Evolutionary conservation across 805 yeast genomes (phyloP).

Genomic region (Candida ortonii): DNA sequence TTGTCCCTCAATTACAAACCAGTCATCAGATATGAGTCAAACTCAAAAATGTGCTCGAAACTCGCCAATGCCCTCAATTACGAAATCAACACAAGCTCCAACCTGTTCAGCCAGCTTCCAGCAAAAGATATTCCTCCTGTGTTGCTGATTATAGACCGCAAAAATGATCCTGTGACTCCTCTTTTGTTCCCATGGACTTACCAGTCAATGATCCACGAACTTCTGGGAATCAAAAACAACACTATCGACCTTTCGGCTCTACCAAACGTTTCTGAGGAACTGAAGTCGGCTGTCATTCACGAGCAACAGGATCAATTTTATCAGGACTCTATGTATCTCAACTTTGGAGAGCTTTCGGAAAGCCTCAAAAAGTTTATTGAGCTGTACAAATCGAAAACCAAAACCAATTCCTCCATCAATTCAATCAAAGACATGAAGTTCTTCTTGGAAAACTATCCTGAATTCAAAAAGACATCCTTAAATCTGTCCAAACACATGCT

Average conservation of each 20-base stretch:
- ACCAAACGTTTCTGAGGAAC: conserved; percentile 55
- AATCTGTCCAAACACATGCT: conserved; percentile 92
- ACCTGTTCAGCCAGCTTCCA: conserved; percentile 66
- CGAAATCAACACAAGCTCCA: conserved; percentile 52
- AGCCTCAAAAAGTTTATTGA: conserved; percentile 80
- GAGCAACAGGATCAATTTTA: conserved; percentile 75
- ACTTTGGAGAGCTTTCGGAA: conserved; percentile 94
- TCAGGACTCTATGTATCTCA: conserved; percentile 75
- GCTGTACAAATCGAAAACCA: conserved; percentile 76
- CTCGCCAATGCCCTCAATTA: conserved; percentile 65
- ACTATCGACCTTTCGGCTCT: conserved; percentile 63
- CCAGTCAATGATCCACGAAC: conserved; percentile 95
- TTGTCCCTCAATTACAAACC: conserved; percentile 78
- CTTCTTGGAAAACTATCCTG: conserved; percentile 91
- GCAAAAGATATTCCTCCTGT: conserved; percentile 64
- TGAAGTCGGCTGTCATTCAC: conserved; percentile 62
- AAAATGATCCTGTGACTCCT: conserved; percentile 92
- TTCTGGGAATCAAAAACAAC: conserved; percentile 78
- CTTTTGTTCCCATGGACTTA: conserved; percentile 94
- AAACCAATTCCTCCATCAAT: conserved; percentile 65
- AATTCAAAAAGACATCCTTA: conserved; percentile 80
- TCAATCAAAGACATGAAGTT: conserved; percentile 87
- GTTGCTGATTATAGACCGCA: conserved; percentile 74
- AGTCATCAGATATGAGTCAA: conserved; percentile 70
- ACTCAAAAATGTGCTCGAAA: conserved; percentile 60